Percentiles rank a stretch among this genome's conserved stretches.
Evolutionary conservation across 306 rosid species (phyloP).

Genomic region (Castanea sativa): DNA sequence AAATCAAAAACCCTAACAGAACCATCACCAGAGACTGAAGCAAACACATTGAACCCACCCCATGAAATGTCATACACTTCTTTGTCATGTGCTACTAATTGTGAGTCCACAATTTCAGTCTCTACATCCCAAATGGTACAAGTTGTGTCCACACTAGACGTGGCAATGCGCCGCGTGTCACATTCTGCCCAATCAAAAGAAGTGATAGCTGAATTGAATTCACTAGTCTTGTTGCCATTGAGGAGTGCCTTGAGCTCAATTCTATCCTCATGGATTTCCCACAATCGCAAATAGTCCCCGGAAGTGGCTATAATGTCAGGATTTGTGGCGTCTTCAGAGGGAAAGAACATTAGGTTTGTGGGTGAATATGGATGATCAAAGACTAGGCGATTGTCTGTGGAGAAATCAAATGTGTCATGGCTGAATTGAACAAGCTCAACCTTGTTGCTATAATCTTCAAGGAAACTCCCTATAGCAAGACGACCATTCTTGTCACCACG

Average conservation of each 20-base stretch:
- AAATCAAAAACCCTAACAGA: conserved; percentile 64
- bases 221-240: conserved; percentile 44
- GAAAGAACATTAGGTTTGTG: conserved; percentile 71
- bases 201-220: conserved; percentile 48
- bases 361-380: conserved; percentile 67
- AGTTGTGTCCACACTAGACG: conserved; percentile 55
- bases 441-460: conserved; percentile 62
- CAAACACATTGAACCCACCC: conserved; percentile 69
- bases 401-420: conserved; percentile 37
- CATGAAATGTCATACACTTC: conserved; percentile 68
- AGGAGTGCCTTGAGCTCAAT: conserved; percentile 55
- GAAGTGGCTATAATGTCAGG: conserved; percentile 65
- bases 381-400: conserved; percentile 41
- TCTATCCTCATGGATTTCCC: conserved; percentile 60
- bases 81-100: conserved; percentile 70
- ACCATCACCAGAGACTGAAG: conserved; percentile 73
- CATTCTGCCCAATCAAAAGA: conserved; percentile 59
- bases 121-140: conserved; percentile 70
- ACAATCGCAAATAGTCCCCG: conserved; percentile 55
- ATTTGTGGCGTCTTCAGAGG: conserved; percentile 42
- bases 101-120: conserved; percentile 49
- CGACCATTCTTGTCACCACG: conserved; percentile 49
- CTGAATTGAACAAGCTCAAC: conserved; percentile 60
- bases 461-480: conserved; percentile 55
- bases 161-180: conserved; percentile 38